A percentile compares a stretch with the other conserved stretches of the same genome.
Evolutionary conservation across 148 eudicot species (phyloP).

Genomic region (Rhododendron molle): DNA sequence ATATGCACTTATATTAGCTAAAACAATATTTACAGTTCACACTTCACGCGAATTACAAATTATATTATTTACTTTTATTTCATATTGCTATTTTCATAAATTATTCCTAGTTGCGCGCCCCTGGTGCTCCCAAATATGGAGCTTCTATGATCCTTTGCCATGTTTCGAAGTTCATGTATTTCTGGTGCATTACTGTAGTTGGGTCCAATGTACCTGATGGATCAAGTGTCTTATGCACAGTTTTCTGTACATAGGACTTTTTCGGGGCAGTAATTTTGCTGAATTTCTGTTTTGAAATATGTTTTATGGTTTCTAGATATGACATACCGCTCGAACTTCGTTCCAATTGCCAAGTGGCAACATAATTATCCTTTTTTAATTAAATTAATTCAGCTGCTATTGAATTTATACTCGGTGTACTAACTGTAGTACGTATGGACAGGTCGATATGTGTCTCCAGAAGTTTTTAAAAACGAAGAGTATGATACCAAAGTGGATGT

Average conservation of each 20-base stretch:
- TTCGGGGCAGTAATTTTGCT: background rate
- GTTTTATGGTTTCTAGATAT: background rate
- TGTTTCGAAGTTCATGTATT: background rate
- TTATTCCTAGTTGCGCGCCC: background rate
- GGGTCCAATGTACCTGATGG: background rate
- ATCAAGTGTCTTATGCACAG: background rate
- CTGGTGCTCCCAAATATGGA: background rate
- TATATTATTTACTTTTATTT: background rate
- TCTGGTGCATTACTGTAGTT: background rate
- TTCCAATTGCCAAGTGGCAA: background rate
- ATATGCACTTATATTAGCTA: background rate
- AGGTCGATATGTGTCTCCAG: slow-evolving; percentile 98
- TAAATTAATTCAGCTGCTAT: background rate
- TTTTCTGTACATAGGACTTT: background rate
- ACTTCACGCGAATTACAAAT: background rate
- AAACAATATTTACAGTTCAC: background rate
- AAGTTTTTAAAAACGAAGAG: slow-evolving; percentile 78
- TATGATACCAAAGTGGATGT: slow-evolving; percentile 98
- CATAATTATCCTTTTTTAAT: background rate
- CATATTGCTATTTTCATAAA: background rate
- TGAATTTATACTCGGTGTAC: background rate
- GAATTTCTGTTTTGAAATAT: background rate
- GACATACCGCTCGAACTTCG: background rate
- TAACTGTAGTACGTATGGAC: slow-evolving; percentile 11
- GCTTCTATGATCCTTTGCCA: background rate